Percentiles rank a stretch among this genome's conserved stretches.
phyloP scores from a whole-genome alignment of 306 rosid species.

The Echinosophora koreensis region DNA sequence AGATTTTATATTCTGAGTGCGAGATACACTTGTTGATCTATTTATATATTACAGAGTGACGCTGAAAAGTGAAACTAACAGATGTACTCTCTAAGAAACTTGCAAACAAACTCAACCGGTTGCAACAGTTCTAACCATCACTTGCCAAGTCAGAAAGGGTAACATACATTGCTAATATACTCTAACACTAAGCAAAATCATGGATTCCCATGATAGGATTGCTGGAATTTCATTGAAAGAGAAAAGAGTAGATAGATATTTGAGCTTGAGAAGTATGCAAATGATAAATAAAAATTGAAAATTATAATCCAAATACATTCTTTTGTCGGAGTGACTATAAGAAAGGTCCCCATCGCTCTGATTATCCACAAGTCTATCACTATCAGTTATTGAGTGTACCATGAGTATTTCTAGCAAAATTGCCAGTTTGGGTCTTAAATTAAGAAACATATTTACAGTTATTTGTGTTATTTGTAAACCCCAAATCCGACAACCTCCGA shows the following conservation, averaged over 20 bases:
- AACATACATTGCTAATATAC: too few relatives aligned
- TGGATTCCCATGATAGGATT: conserved; percentile 31
- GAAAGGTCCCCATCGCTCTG: background rate
- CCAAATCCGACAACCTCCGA: too few relatives aligned
- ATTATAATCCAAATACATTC: background rate
- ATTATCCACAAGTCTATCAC: background rate
- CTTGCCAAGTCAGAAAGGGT: too few relatives aligned
- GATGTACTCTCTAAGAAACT: too few relatives aligned
- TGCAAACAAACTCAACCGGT: too few relatives aligned
- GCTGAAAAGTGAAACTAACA: too few relatives aligned
- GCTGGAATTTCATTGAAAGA: background rate
- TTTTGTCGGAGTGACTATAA: background rate
- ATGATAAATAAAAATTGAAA: conserved; percentile 9
- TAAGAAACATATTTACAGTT: background rate
- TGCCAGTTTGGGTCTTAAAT: background rate
- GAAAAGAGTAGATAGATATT: background rate
- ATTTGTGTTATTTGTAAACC: too few relatives aligned
- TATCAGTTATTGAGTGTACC: background rate
- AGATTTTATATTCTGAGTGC: too few relatives aligned
- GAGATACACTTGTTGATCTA: too few relatives aligned
- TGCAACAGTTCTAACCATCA: too few relatives aligned
- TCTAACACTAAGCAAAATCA: background rate
- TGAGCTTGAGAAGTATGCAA: conserved; percentile 22
- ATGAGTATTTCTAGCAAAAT: background rate
- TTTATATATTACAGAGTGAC: too few relatives aligned